Base-by-base conservation (phyloP, 805 yeast genomes). In the Cyberlindnera xylosilytica region DNA sequence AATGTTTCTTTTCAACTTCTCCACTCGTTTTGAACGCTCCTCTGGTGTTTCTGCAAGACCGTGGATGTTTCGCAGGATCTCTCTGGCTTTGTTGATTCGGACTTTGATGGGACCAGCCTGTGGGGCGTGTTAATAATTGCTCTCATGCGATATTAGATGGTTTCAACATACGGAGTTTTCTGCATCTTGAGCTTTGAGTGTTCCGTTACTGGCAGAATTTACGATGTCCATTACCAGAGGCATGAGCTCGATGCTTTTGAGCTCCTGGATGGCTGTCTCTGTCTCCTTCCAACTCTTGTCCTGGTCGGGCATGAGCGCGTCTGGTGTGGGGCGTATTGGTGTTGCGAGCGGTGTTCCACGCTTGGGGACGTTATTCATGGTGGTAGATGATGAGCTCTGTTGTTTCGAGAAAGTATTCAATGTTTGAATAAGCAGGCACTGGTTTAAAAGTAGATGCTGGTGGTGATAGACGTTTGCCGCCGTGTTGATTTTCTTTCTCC, bases 1-100 rank as follows among this genome's bases (percentile, higher is more conserved):
- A 8, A 63, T 69, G 34, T 69, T 56, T 24, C 50, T 55, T 27
- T 56, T 57, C 41, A 70, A 52, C n/a, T 51, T 53, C 32, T 58
- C 64, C 36, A 73, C 65, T 27, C 60, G 56, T 20, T 43, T 45
- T 30, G 64, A 50, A 31, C 71, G 49, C 15, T 61, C 65, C 32
- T 65, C 71, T 13, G 69, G 64, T 1, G 72, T 62, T 45, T 71
- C 74, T 27, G 68, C 60, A 34, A 73, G 59, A 1, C 76, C 79
- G 35, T 72, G 75, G 10, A 73, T 63, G 26, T 61, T 63, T 42
- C 64, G 64, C n/a, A 73, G 50, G 8, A 61, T 50, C 39, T 53
- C 62, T 35, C 68, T 60, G 26, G 71, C 56, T 36, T 54, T 64
- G 38, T 56, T 57, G 20, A 74, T 45, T 46, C 76, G 54, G 18